Percentiles rank a stretch among this genome's conserved stretches.
Conservation (phyloP, 208 protist genomes). For the Trichomonas gallinae region DNA sequence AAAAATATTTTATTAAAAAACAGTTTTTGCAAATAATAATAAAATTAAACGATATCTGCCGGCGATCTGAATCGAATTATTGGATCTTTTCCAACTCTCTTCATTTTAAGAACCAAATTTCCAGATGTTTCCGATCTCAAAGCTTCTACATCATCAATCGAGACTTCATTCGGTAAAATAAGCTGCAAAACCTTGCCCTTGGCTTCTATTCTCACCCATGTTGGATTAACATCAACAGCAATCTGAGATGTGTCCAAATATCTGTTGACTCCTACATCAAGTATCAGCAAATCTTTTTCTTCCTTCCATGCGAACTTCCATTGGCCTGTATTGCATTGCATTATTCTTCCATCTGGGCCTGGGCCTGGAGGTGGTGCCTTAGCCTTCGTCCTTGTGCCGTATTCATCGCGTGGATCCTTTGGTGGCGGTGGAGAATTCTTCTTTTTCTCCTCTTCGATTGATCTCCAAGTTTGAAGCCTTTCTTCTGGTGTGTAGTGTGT, state of each 20-base stretch:
- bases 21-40: no score
- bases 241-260: slow-evolving; percentile 75
- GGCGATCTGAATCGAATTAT: neutral
- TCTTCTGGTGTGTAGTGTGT: neutral
- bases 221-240: slow-evolving; percentile 67
- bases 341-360: slow-evolving; percentile 52
- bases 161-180: slow-evolving; percentile 59
- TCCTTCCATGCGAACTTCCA: slow-evolving; percentile 62
- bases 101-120: neutral
- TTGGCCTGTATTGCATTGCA: slow-evolving; percentile 71
- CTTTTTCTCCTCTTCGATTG: slow-evolving; percentile 48
- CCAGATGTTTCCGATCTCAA: neutral
- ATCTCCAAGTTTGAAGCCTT: neutral
- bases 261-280: slow-evolving; percentile 64
- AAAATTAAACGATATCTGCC: neutral
- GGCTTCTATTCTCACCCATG: slow-evolving; percentile 62
- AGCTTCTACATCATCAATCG: slow-evolving; percentile 6
- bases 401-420: slow-evolving; percentile 54
- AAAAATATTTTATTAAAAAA: no score
- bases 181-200: slow-evolving; percentile 77
- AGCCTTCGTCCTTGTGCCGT: slow-evolving; percentile 45
- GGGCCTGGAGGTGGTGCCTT: neutral
- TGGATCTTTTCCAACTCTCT: neutral
- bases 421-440: slow-evolving; percentile 38
- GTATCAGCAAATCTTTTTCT: slow-evolving; percentile 46